Conservation (phyloP, 345 rosid genomes). For the Citrus unshiu region DNA sequence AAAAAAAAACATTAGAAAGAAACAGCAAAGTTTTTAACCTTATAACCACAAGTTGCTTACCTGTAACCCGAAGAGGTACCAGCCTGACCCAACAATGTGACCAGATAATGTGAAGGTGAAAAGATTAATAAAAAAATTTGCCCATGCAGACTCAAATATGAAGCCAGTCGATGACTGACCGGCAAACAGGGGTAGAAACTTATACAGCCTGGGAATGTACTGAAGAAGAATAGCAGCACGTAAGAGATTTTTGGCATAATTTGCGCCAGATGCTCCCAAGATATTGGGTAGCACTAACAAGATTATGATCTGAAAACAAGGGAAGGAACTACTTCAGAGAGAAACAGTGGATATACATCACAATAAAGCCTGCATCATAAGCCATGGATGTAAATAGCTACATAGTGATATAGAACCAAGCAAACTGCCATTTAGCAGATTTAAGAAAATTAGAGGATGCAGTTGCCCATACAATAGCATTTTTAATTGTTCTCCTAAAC, state of each 20-base stretch:
- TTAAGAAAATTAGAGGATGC: background rate
- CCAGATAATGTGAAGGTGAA: constrained; percentile 69
- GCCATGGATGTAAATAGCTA: background rate
- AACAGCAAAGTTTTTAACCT: background rate
- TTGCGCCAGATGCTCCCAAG: constrained; percentile 51
- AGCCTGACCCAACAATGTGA: constrained; percentile 75
- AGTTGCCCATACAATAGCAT: background rate
- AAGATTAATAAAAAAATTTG: constrained; percentile 78
- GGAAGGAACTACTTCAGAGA: background rate
- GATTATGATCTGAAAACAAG: constrained; percentile 53
- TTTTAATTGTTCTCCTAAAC: background rate
- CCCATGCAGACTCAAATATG: constrained; percentile 88
- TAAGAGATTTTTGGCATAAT: constrained; percentile 60
- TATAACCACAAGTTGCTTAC: constrained; percentile 26
- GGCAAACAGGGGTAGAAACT: constrained; percentile 66
- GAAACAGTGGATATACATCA: background rate
- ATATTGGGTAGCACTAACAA: constrained; percentile 37
- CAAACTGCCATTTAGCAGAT: background rate
- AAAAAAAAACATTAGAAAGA: background rate
- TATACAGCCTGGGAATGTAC: constrained; percentile 66
- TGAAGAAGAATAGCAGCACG: constrained; percentile 61
- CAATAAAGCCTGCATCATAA: constrained; percentile 1
- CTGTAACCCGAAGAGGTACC: constrained; percentile 92
- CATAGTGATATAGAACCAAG: background rate
- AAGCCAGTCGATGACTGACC: constrained; percentile 75